Evolutionary conservation across 768 basidiomycete species (phyloP), one percentile per base, ranked within the genome.

Genomic region (Lentinula boryana): DNA sequence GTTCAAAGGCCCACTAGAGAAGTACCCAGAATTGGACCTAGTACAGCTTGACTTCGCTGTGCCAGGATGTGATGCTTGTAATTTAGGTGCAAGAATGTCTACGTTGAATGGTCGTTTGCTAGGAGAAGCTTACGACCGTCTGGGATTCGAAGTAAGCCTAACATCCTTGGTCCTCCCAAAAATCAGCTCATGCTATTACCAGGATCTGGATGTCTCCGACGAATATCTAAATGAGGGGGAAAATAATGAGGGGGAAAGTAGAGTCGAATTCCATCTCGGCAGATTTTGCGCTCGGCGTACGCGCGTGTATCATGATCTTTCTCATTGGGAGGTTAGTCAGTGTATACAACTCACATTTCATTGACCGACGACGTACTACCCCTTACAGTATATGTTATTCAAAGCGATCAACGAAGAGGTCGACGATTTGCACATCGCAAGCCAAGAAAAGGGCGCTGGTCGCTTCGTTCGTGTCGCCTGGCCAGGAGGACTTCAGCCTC

Each of bases 31-130:
- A 1, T 83, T 93, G 58, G 74, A 80, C 16, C 68, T 90, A 41
- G 64, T 75, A 27, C 66, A 66, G 27, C 70, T 93, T 58, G 76
- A 83, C 15, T 85, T 84, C 65, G 72, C 84, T 13, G 72, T 84
- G 21, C 84, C 85, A 1, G 74, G 75, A 16, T 97, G 94, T 68
- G 90, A 95, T 71, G 93, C 91, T 21, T 96, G 94, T 70, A 83
- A 88, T 71, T 78, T 93, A 35, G 84, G 87, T 43, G 82, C 85
- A 18, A 80, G 90, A 61, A 69, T 84, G 66, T 90, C 91, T 23
- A 89, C 84, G 7, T 65, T 85, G 7, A 63, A 79, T 10, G 90
- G 87, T 0, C 76, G 80, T 51, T 67, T 95, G 41, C 23, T 58
- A n/a, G 94, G 94, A 5, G 66, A 72, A 9, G 79, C 84, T n/a